Base-by-base conservation (phyloP, 148 eudicot species). In the Spergularia marina region DNA sequence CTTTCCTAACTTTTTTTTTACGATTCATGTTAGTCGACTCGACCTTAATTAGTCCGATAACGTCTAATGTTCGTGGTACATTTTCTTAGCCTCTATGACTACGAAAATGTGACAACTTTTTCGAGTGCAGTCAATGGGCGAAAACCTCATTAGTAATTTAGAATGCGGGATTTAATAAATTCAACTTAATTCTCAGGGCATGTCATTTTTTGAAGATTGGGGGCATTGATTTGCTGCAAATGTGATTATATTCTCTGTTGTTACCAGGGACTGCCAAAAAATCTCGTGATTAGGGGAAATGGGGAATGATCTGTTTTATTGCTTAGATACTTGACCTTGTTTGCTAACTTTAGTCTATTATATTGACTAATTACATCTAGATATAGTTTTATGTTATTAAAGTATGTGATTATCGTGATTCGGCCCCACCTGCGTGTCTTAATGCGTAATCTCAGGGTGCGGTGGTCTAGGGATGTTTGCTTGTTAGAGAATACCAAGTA, bases 401-500 rank as follows among this genome's bases (percentile, higher is more conserved):
- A 30, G 21, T 57, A 62, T 34, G 9, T 41, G 20, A 12, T 25
- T 21, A 10, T 53, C 57, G 59, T n/a, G 55, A 76, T 80, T 49
- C 17, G 76, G 30, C 73, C 68, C 7, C 56, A 53, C 63, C 40
- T 17, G 52, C 55, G 23, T 80, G 72, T 71, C 60, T 63, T 70
- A 21, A n/a, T 53, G 79, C 72, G 54, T 56, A 13, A 15, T 39
- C 36, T 51, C 63, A 63, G 57, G 59, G 67, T 18, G 44, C 57
- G 76, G 49, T 54, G 53, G 62, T 67, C 23, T 6, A 5, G 7
- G 21, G 14, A 17, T 12, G 10, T 59, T 34, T 47, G 58, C 10
- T 15, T 30, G 11, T 3, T 59, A 55, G 39, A 41, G 25, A 6
- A 49, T 62, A 16, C 21, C 21, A 4, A 6, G 44, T 23, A 53